Evolutionary conservation across 805 yeast genomes (phyloP).

Genomic region (Jamesozyma jinghongensis): DNA sequence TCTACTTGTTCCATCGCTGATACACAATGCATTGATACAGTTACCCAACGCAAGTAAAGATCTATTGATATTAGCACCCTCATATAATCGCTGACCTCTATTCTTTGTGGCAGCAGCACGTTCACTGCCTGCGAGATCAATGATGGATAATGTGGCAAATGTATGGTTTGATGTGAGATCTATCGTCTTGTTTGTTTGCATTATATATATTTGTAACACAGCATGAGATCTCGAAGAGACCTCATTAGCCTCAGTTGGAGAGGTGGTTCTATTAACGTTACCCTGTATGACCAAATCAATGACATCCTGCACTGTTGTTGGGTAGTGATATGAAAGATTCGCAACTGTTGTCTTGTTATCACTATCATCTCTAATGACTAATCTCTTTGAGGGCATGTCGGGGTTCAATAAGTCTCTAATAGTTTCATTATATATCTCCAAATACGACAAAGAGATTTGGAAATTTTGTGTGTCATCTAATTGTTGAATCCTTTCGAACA

Average conservation of each 20-base stretch:
- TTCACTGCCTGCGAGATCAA: conserved; percentile 93
- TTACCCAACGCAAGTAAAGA: conserved; percentile 85
- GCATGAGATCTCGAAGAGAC: conserved; percentile 92
- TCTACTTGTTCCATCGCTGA: conserved; percentile 46
- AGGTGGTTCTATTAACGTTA: conserved; percentile 66
- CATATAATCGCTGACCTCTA: conserved; percentile 69
- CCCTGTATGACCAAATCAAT: conserved; percentile 71
- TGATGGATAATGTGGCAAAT: conserved; percentile 73
- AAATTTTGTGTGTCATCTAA: conserved; percentile 45
- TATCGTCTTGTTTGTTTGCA: conserved; percentile 45
- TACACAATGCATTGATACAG: conserved; percentile 87
- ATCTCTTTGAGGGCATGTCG: conserved; percentile 35
- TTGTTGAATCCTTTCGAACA: conserved; percentile 53
- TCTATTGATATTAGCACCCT: conserved; percentile 90
- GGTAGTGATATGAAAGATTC: conserved; percentile 56
- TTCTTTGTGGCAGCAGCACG: conserved; percentile 85
- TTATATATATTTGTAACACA: conserved; percentile 70
- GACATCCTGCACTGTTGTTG: conserved; percentile 57
- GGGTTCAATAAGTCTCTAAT: conserved; percentile 72
- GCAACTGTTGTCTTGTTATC: conserved; percentile 55
- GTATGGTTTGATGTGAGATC: conserved; percentile 60
- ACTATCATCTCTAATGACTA: conserved; percentile 64
- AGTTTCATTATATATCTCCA: conserved; percentile 88
- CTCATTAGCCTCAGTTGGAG: conserved; percentile 86
- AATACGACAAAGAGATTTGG: conserved; percentile 58